Evolutionary conservation across 192 early-diverging fungal genomes (phyloP).

Genomic region (Mortierella alpina): DNA sequence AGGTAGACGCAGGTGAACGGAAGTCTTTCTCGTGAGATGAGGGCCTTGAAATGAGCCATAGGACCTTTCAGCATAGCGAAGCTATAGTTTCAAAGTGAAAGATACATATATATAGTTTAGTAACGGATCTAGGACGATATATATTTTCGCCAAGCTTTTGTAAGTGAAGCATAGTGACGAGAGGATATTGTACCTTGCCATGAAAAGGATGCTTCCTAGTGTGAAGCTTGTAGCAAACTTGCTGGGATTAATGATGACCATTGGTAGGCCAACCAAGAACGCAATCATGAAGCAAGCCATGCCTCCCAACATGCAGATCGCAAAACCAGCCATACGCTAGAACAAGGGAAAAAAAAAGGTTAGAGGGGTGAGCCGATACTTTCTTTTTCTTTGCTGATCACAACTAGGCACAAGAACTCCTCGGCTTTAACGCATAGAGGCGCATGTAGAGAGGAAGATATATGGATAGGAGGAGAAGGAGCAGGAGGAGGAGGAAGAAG

Average conservation of each 20-base stretch:
- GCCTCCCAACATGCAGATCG: constrained; percentile 59
- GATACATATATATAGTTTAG: not conserved
- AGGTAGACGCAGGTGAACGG: constrained; percentile 86
- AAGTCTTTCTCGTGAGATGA: constrained; percentile 81
- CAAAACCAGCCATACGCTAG: constrained; percentile 65
- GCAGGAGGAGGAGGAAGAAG: too few species aligned
- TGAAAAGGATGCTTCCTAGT: constrained; percentile 66
- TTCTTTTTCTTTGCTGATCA: not conserved
- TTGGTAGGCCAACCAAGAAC: constrained; percentile 70
- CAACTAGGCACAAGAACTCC: not conserved
- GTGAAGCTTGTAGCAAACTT: constrained; percentile 87
- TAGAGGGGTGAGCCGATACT: not conserved
- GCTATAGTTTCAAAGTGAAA: constrained; percentile 40
- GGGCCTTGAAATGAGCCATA: constrained; percentile 80
- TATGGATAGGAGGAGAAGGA: too few species aligned
- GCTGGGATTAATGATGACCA: constrained; percentile 72
- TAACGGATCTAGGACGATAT: not conserved
- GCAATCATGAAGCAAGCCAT: constrained; percentile 65
- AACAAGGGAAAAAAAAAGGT: not conserved
- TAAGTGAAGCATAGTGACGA: constrained; percentile 12
- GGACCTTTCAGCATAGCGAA: constrained; percentile 88
- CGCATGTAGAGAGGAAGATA: not conserved
- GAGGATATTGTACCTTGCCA: constrained; percentile 36
- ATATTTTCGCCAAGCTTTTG: not conserved
- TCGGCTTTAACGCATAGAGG: not conserved